Evolutionary conservation across 495 filamentous ascomycete genomes (phyloP).

Genomic region (Penicillium samsonianum): DNA sequence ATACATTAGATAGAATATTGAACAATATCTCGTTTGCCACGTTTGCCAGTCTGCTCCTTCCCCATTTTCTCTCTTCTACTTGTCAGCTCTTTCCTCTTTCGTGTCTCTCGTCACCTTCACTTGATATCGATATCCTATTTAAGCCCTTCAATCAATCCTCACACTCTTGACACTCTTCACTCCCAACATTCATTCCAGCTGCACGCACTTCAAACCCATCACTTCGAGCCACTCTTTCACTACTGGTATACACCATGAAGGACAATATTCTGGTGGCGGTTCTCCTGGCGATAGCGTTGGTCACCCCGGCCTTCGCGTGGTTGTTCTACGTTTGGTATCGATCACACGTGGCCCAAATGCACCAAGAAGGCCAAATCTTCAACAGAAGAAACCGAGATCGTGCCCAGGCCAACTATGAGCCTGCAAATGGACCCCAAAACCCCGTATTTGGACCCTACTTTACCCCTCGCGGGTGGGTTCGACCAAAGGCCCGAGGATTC

Average conservation of each 20-base stretch:
- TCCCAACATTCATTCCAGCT: background rate
- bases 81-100: no score
- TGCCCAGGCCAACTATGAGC: constrained; percentile 1
- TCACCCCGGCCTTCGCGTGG: background rate
- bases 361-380: constrained; percentile 2
- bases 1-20: background rate
- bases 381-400: background rate
- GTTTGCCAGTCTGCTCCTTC: background rate
- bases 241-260: background rate
- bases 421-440: background rate
- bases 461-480: constrained; percentile 1
- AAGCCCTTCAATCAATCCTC: background rate
- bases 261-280: constrained; percentile 1
- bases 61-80: no score
- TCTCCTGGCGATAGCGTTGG: background rate
- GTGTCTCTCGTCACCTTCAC: background rate
- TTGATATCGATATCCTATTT: background rate
- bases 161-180: background rate
- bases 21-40: background rate
- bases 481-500: background rate
- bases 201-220: background rate
- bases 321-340: constrained; percentile 1
- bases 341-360: background rate
- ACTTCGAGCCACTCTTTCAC: background rate
- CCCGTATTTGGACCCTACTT: background rate